phyloP scores from a whole-genome alignment of 2,329 filamentous ascomycete genomes.

The Diaporthe helianthi region DNA sequence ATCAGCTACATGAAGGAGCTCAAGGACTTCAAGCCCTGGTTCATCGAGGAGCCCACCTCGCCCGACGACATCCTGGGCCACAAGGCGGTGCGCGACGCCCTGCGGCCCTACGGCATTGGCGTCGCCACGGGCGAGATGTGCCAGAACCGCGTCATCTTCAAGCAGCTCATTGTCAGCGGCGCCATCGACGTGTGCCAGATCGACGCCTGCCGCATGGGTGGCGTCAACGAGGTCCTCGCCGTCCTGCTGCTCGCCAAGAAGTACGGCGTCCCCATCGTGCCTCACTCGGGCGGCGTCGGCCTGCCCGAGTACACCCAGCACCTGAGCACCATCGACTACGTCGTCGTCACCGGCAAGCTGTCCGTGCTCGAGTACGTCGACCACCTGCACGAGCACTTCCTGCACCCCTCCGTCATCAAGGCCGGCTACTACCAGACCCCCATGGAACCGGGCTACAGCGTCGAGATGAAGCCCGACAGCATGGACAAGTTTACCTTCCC shows the following conservation, averaged over 20 bases:
- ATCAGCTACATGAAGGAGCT: slow-evolving; percentile 87
- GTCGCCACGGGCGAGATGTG: slow-evolving; percentile 96
- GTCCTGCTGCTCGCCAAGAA: slow-evolving; percentile 86
- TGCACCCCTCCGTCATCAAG: slow-evolving; percentile 79
- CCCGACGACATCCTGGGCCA: slow-evolving; percentile 91
- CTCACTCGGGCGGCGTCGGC: slow-evolving; percentile 88
- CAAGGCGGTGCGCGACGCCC: slow-evolving; percentile 81
- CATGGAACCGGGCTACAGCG: slow-evolving; percentile 82
- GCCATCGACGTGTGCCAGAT: slow-evolving; percentile 90
- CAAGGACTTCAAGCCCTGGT: slow-evolving; percentile 85
- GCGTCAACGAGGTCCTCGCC: slow-evolving; percentile 91
- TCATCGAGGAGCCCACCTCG: slow-evolving; percentile 92
- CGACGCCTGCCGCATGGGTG: slow-evolving; percentile 87
- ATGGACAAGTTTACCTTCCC: slow-evolving; percentile 84
- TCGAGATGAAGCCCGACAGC: slow-evolving; percentile 90
- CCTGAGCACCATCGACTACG: slow-evolving; percentile 90
- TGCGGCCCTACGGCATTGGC: slow-evolving; percentile 76
- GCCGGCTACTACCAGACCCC: slow-evolving; percentile 91
- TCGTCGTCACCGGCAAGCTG: slow-evolving; percentile 81
- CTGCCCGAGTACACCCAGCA: slow-evolving; percentile 95
- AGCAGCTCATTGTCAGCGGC: slow-evolving; percentile 81
- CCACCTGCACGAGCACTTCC: slow-evolving; percentile 91
- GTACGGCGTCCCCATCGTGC: slow-evolving; percentile 81
- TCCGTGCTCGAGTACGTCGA: slow-evolving; percentile 91
- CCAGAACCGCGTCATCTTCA: slow-evolving; percentile 93